Evolutionary conservation across 2,329 filamentous ascomycete genomes (phyloP).

Genomic region (Phoma herbarum): DNA sequence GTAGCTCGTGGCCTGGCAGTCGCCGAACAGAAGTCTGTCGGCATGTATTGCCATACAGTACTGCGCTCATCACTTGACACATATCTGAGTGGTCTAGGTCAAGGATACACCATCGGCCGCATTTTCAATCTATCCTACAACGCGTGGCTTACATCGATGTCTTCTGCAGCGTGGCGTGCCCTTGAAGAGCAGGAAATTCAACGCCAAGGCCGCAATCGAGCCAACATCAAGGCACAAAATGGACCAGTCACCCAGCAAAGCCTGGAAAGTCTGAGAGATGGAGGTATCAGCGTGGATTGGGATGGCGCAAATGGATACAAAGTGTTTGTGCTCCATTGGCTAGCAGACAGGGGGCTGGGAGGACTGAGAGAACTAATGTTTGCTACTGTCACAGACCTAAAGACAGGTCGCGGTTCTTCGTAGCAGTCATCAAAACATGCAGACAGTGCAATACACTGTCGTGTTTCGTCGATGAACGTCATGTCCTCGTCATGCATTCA

Average conservation of each 20-base stretch:
- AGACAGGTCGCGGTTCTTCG: neutral
- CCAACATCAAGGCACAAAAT: slow-evolving; percentile 43
- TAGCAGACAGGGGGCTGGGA: slow-evolving; percentile 69
- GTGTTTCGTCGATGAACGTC: neutral
- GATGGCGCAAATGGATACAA: slow-evolving; percentile 80
- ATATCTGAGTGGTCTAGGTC: slow-evolving; percentile 54
- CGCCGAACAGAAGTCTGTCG: slow-evolving; percentile 67
- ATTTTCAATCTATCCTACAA: slow-evolving; percentile 60
- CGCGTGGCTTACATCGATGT: slow-evolving; percentile 55
- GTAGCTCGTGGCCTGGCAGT: slow-evolving; percentile 74
- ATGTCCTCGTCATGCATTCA: neutral
- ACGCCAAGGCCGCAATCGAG: slow-evolving; percentile 29
- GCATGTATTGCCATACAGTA: slow-evolving; percentile 59
- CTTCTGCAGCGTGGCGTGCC: slow-evolving; percentile 57
- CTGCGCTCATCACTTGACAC: slow-evolving; percentile 56
- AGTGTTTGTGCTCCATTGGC: slow-evolving; percentile 72
- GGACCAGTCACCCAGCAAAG: slow-evolving; percentile 74
- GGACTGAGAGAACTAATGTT: slow-evolving; percentile 79
- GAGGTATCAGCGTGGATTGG: slow-evolving; percentile 74
- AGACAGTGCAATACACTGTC: neutral
- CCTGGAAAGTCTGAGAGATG: slow-evolving; percentile 69
- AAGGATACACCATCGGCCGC: slow-evolving; percentile 49
- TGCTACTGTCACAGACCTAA: slow-evolving; percentile 80
- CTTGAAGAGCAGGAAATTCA: slow-evolving; percentile 58
- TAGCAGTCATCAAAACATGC: too few relatives aligned